phyloP scores from a whole-genome alignment of 2,329 filamentous ascomycete genomes.

The Lithohypha guttulata region DNA sequence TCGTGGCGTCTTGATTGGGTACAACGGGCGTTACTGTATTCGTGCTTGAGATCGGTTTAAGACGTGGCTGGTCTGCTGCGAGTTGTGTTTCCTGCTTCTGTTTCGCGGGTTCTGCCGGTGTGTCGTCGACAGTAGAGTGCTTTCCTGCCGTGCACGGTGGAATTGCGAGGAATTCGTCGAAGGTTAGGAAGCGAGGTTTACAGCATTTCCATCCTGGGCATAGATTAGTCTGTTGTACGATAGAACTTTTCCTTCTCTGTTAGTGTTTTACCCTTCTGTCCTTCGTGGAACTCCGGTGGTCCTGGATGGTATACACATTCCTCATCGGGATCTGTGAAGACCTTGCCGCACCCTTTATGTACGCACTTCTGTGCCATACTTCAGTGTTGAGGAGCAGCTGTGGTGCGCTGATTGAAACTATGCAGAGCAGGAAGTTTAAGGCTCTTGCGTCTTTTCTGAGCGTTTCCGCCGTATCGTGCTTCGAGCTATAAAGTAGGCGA shows the following conservation, averaged over 20 bases:
- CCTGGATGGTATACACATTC: constrained; percentile 86
- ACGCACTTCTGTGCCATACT: constrained; percentile 59
- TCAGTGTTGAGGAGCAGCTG: too few species aligned
- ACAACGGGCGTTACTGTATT: background rate
- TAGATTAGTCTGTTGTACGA: background rate
- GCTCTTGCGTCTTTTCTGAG: too few species aligned
- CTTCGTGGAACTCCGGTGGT: constrained; percentile 91
- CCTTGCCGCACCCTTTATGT: constrained; percentile 89
- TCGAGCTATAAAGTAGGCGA: too few species aligned
- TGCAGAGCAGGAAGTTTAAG: too few species aligned
- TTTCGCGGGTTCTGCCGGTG: constrained; percentile 37
- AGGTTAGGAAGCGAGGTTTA: constrained; percentile 90
- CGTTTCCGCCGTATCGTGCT: too few species aligned
- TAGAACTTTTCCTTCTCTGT: too few species aligned
- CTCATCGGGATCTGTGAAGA: constrained; percentile 70
- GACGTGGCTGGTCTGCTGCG: constrained; percentile 19
- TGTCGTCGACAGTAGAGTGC: constrained; percentile 78
- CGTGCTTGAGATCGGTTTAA: constrained; percentile 15
- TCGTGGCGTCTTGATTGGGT: constrained; percentile 2
- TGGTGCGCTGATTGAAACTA: too few species aligned
- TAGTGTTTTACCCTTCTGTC: constrained; percentile 93
- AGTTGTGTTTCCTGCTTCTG: constrained; percentile 17
- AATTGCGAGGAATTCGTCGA: constrained; percentile 94
- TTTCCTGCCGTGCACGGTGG: constrained; percentile 85
- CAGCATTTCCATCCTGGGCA: constrained; percentile 90